Evolutionary conservation across 2,329 filamentous ascomycete genomes (phyloP), one percentile per base, ranked within the genome.

Genomic region (Cladosporium cucumerinum): DNA sequence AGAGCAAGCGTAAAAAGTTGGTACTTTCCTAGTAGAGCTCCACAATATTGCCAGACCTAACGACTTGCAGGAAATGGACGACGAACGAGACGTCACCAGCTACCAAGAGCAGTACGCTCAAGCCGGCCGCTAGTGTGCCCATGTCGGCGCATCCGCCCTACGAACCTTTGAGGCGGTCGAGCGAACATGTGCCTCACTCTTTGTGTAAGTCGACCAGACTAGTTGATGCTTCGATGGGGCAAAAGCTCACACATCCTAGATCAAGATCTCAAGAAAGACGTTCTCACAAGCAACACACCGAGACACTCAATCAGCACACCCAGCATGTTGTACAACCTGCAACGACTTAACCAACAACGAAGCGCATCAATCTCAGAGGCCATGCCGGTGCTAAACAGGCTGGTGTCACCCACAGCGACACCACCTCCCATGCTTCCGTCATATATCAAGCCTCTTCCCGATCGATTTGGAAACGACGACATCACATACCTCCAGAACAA

Each of bases 1-100:
- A 96, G 78, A 94, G 91, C 81, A 91, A 92, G 72, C 87, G 93
- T 72, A 89, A 92, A 84, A 92, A 91, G 89, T 93, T 79, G 86
- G 89, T 87, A 26, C n/a, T 12, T 14, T 2, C 39, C 12, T 10
- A 58, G 26, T 18, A 36, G 23, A 18, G 21, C 36, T 46, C 5
- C 52, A 54, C 25, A 8, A 4, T 18, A 46, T 43, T 28, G 25
- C 23, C 30, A 23, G 30, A 28, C 23, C 46, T 64, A 60, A 66
- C 48, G 18, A 30, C n/a, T 6, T 28, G n/a, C 28, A 77, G 74
- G 73, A 77, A 77, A 70, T 77, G 75, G 75, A 70, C 73, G 23
- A 73, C 67, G 11, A 73, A 69, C 61, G 72, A 55, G 63, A 60
- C 34, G 55, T 61, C 58, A 28, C 62, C 32, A 16, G 65, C 64